Evolutionary conservation across 2,329 filamentous ascomycete species (phyloP), one percentile per base, ranked within the genome.

Genomic region (Fusarium sp.): DNA sequence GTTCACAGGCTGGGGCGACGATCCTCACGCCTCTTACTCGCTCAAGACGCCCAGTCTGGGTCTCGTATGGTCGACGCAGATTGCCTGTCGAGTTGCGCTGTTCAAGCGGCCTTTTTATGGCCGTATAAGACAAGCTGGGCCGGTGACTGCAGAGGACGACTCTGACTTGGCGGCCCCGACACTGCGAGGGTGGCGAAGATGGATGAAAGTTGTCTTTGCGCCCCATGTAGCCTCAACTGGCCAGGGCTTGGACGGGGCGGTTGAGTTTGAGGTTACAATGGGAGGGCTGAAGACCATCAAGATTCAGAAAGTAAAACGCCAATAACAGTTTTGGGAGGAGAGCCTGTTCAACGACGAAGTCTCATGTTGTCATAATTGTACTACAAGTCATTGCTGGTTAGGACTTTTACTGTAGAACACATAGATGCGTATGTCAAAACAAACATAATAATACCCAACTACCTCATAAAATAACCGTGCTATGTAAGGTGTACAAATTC

Each of bases 1-100:
- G 88, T 97, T 97, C 80, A 96, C 94, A 6, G 94, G 96, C 67
- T 97, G 96, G 95, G 94, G 95, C 22, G 92, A 97, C 77, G 84
- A 89, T 56, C 81, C 84, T 17, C 73, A 79, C 26, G 77, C 81
- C 20, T 74, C 79, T 14, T 77, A 81, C 48, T 73, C 79, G 10
- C 80, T 91, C 56, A 98, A 97, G 80, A 97, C 92, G 0, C 95
- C 95, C 0, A 92, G 92, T 8, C 80, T 98, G 24, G 95, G 95
- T 1, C 84, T 97, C 9, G 91, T 96, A 13, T 98, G 95, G 95
- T 90, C 93, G 4, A 95, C 94, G 30, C 94, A 97, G 81, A 89
- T 97, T 48, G 89, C 92, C 2, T 90, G 90, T 71, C 90, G 95
- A 13, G 88, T 98, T 61, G 93, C 92, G 1, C 81, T 98, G 51